Evolutionary conservation across 2,329 filamentous ascomycete species (phyloP).

Genomic region (Nothopassalora personata): DNA sequence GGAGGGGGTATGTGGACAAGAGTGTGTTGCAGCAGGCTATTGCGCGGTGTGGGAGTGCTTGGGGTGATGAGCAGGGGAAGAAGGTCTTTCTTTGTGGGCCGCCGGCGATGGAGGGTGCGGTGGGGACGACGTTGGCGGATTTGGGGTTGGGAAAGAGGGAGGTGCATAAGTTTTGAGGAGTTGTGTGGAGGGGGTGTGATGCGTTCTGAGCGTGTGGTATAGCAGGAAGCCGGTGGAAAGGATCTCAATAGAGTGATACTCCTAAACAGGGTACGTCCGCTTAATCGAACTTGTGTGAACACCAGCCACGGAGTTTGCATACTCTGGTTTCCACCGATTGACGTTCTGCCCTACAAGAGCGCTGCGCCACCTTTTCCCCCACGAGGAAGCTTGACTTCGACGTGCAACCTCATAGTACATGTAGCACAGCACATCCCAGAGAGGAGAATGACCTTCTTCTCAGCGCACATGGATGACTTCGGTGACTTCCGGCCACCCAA

Average conservation of each 20-base stretch:
- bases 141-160: constrained; percentile 54
- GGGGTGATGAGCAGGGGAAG: constrained; percentile 35
- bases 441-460: too few species aligned
- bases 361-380: too few species aligned
- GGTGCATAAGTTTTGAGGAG: constrained; percentile 52
- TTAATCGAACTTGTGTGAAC: too few species aligned
- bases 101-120: constrained; percentile 57
- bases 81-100: constrained; percentile 68
- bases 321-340: too few species aligned
- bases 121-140: constrained; percentile 53
- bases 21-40: constrained; percentile 51
- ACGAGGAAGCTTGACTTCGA: too few species aligned
- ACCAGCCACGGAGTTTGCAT: too few species aligned
- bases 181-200: neutral
- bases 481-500: too few species aligned
- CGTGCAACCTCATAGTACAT: too few species aligned
- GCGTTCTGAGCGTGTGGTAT: neutral
- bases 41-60: constrained; percentile 31
- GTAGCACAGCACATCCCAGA: too few species aligned
- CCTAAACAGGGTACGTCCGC: too few species aligned
- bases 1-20: constrained; percentile 55
- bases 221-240: neutral
- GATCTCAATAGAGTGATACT: neutral
- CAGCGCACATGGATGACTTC: too few species aligned
- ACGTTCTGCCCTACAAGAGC: too few species aligned